phyloP scores from a whole-genome alignment of 2,329 filamentous ascomycete genomes.

The Cladosporium sp. region DNA sequence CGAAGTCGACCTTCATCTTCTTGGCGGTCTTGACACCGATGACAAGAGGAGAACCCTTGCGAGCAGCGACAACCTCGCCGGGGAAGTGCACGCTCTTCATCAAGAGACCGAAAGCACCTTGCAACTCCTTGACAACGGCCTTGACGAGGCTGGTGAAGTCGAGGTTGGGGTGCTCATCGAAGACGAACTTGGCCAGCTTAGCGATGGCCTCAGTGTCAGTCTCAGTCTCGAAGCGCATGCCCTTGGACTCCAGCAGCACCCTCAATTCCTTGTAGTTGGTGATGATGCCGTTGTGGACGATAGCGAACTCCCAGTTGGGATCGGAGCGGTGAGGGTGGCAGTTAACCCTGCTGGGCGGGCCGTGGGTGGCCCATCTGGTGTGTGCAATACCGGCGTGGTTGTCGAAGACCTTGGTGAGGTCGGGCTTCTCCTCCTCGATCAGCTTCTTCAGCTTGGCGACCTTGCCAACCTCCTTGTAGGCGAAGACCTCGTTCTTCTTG shows the following conservation, averaged over 20 bases:
- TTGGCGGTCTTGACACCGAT: conserved; percentile 94
- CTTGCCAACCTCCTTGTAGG: conserved; percentile 99
- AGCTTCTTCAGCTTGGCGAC: conserved; percentile 93
- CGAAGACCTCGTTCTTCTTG: conserved; percentile 96
- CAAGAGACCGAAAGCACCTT: conserved; percentile 94
- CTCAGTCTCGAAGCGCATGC: conserved; percentile 98
- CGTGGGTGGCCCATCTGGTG: conserved; percentile 98
- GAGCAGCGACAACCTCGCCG: conserved; percentile 93
- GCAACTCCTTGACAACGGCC: conserved; percentile 95
- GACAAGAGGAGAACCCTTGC: conserved; percentile 96
- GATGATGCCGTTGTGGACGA: conserved; percentile 99
- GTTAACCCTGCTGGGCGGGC: conserved; percentile 86
- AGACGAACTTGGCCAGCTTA: conserved; percentile 97
- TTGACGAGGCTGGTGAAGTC: conserved; percentile 96
- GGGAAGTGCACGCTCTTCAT: conserved; percentile 99
- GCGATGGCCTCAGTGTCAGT: conserved; percentile 99
- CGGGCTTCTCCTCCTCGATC: conserved; percentile 76
- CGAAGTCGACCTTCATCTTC: conserved; percentile 99
- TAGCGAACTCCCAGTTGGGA: conserved; percentile 88
- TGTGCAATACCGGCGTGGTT: conserved; percentile 98
- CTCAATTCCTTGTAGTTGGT: conserved; percentile 99
- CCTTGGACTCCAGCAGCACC: conserved; percentile 86
- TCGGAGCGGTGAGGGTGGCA: conserved; percentile 99
- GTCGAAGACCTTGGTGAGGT: conserved; percentile 90
- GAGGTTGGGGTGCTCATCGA: conserved; percentile 88